Base-by-base conservation (phyloP, 441 rosid species). In the Biscutella auriculata region DNA sequence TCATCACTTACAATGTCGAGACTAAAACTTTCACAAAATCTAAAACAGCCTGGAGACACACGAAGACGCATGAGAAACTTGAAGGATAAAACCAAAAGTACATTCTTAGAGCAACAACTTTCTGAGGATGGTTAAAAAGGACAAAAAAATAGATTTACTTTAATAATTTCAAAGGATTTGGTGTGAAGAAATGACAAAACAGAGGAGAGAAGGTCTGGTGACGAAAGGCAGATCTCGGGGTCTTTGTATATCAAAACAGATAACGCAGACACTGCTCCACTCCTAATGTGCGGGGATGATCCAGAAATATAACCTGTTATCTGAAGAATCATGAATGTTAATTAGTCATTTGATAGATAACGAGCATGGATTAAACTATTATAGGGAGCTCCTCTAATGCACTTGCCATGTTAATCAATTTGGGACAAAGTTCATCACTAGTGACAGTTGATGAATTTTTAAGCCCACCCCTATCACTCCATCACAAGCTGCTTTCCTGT, bases 261-360 rank as follows among this genome's bases (percentile, higher is more conserved):
- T 66, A 88, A 72, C 26, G 95, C 95, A 71, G 95, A 83, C 41
- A 87, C 90, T 44, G 98, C 98, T 74, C 90, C 98, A 70, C 98
- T 88, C 66, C 76, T 88, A 67, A 88, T 85, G 34, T 87, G 95
- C 32, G 98, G 93, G 28, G 96, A 93, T 34, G 97, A 71, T 54
- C 97, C 90, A 49, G 92, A 83, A 30, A 87, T 87, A 77, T 87
- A 88, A 46, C 95, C 97, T 76, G 81, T 53, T 67, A 88, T 79
- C 98, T 92, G 94, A 57, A 77, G 14, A 57, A 30, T 36, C 55
- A 69, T 43, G 25, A 39, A 36, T 36, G 23, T 28, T 35, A 8
- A 25, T 49, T 29, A 21, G 37, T 62, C 30, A 68, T 27, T 4
- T 43, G 59, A 55, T 7, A 21, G 30, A 41, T 17, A 49, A 61